A percentile compares a stretch with the other conserved stretches of the same genome.
Conservation (phyloP, 768 basidiomycete species). For the Mycena albidolilacea region DNA sequence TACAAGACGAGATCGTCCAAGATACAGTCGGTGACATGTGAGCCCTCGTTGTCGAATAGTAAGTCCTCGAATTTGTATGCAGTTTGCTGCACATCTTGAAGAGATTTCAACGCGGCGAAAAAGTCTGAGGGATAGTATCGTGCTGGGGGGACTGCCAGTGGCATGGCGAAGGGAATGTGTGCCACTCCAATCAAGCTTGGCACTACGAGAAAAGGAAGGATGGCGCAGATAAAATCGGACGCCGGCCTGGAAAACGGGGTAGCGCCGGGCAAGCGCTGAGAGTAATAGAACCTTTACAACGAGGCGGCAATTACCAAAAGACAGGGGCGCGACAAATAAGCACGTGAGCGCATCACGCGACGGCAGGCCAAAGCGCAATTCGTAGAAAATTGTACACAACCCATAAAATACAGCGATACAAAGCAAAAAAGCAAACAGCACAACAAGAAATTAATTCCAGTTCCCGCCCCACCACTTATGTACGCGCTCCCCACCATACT, state of each 20-base stretch:
- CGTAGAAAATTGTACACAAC: too few species aligned
- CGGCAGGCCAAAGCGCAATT: too few species aligned
- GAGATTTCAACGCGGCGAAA: constrained; percentile 39
- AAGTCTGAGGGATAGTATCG: constrained; percentile 30
- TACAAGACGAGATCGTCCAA: constrained; percentile 16
- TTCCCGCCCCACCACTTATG: constrained; percentile 96
- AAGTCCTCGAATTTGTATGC: constrained; percentile 46
- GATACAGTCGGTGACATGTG: constrained; percentile 7
- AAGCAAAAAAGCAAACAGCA: constrained; percentile 18
- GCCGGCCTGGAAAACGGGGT: too few species aligned
- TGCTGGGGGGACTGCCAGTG: constrained; percentile 2
- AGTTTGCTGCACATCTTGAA: constrained; percentile 40
- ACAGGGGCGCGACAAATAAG: too few species aligned
- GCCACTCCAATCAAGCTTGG: too few species aligned
- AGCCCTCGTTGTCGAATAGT: constrained; percentile 19
- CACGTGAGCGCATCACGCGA: too few species aligned
- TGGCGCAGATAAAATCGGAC: too few species aligned
- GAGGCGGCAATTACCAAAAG: too few species aligned
- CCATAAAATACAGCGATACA: constrained; percentile 9
- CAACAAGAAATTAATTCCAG: constrained; percentile 67
- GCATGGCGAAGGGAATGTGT: background rate
- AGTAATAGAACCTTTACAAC: background rate
- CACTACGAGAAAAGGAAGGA: too few species aligned
- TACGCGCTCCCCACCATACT: constrained; percentile 89
- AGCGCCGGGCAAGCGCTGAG: too few species aligned